Evolutionary conservation across 352 stramenopile genomes (phyloP), one percentile per base, ranked within the genome.

Genomic region (Globisporangium rhizosaccharum): DNA sequence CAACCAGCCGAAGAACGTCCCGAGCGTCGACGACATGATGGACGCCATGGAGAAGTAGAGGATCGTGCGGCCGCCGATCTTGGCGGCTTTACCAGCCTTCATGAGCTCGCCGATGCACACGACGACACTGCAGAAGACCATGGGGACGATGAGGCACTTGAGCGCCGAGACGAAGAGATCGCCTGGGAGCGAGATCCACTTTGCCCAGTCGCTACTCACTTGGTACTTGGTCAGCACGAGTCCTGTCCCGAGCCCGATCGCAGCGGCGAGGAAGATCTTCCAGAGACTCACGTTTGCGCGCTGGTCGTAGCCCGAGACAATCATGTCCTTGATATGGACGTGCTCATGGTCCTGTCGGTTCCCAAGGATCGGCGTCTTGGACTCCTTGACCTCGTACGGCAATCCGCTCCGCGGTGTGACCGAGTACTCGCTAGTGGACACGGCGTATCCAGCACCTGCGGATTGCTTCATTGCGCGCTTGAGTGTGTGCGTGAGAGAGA

Each of bases 121-220:
- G 46, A 70, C 53, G 26, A 78, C 64, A 17, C 48, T 68, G 55
- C 64, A 74, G 51, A 82, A 76, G 39, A 76, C 66, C 49, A 81
- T 57, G 53, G 74, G 71, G 36, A 61, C 52, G 39, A 83, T 67
- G 30, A 78, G 56, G 46, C 71, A 80, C 63, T 73, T 76, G 54
- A 83, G 66, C 12, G 70, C 66, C 45, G 66, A 66, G 20, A 79
- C 53, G 62, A 72, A 81, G n/a, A 78, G 55, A 11, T 74, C 15
- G 1, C 72, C 72, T 5, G 70, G 72, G 14, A 76, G 57, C 26
- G 56, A 23, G 28, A 81, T 60, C 72, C 67, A 81, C 14, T 37
- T 17, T 7, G 60, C 53, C n/a, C 69, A 26, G 9, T 69, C 65
- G 0, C 7, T 1, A 15, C 28, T 53, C 14, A 68, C 51, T 15